Evolutionary conservation across 179 eudicot species (phyloP).

Genomic region (Beta lomatogona): DNA sequence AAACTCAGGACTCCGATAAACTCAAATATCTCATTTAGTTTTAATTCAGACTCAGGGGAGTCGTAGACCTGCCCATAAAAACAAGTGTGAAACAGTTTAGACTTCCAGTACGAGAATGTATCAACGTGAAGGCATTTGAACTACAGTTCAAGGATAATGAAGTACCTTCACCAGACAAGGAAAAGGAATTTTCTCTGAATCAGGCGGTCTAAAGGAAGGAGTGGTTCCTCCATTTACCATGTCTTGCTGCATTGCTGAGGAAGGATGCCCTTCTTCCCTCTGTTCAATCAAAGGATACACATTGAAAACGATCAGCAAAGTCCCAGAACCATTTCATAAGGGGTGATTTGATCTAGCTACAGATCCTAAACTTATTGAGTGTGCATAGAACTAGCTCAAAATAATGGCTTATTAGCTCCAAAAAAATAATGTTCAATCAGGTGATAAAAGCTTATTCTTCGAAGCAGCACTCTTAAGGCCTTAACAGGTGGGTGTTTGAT

Average conservation of each 20-base stretch:
- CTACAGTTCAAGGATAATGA: not conserved
- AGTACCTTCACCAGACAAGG: slow-evolving; percentile 89
- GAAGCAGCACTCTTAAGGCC: not conserved
- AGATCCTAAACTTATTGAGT: not conserved
- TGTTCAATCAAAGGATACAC: slow-evolving; percentile 20
- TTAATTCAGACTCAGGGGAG: slow-evolving; percentile 75
- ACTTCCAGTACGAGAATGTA: not conserved
- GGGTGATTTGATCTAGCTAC: not conserved
- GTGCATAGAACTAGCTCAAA: not conserved
- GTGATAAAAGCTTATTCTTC: not conserved
- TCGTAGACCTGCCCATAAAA: slow-evolving; percentile 67
- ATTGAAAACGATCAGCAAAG: slow-evolving; percentile 19
- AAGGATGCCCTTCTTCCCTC: slow-evolving; percentile 57
- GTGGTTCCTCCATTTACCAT: slow-evolving; percentile 33
- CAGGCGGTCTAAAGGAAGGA: slow-evolving; percentile 34
- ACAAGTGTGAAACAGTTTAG: not conserved
- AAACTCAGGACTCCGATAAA: slow-evolving; percentile 85
- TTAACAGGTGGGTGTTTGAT: too few relatives aligned
- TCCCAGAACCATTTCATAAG: not conserved
- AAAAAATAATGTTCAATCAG: not conserved
- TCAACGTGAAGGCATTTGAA: not conserved
- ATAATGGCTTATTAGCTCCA: not conserved
- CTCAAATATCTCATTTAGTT: slow-evolving; percentile 91
- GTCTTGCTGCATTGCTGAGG: slow-evolving; percentile 40
- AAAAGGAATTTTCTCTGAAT: slow-evolving; percentile 46